A percentile compares a stretch with the other conserved stretches of the same genome.
Evolutionary conservation across 805 yeast species (phyloP).

Genomic region (Candida sanyiensis): DNA sequence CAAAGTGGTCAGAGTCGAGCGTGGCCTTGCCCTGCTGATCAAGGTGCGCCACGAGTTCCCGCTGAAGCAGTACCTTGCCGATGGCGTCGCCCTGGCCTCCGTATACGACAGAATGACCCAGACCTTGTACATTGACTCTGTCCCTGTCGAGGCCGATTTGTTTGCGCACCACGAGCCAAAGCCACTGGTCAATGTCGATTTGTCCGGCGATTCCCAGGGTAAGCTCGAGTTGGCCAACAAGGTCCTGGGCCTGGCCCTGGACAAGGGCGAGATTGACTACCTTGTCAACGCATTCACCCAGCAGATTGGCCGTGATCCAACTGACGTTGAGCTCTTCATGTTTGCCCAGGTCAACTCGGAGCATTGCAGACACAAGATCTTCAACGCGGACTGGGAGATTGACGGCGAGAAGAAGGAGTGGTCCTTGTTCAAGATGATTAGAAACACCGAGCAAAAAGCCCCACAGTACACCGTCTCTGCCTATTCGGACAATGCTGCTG

Average conservation of each 20-base stretch:
- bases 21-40: constrained; percentile 77
- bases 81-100: constrained; percentile 56
- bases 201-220: constrained; percentile 44
- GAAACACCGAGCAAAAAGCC: constrained; percentile 79
- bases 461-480: constrained; percentile 88
- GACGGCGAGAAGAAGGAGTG: constrained; percentile 71
- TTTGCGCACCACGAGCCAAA: constrained; percentile 77
- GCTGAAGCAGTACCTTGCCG: constrained; percentile 45
- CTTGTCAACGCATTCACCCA: constrained; percentile 76
- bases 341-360: constrained; percentile 99
- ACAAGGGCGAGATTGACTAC: constrained; percentile 87
- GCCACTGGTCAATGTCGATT: constrained; percentile 72
- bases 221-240: constrained; percentile 73
- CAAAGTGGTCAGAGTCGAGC: constrained; percentile 76
- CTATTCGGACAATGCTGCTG: constrained; percentile 97
- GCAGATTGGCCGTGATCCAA: constrained; percentile 78
- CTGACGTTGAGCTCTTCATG: constrained; percentile 97
- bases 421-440: constrained; percentile 88
- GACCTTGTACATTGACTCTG: constrained; percentile 46
- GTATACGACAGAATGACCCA: constrained; percentile 96
- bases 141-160: constrained; percentile 65
- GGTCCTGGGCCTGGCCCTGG: constrained; percentile 88
- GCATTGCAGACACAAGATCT: constrained; percentile 98
- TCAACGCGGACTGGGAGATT: constrained; percentile 97
- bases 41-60: constrained; percentile 70